Percentiles rank a stretch among this genome's conserved stretches.
Evolutionary conservation across 2,329 filamentous ascomycete species (phyloP).

Genomic region (Fusarium musae): DNA sequence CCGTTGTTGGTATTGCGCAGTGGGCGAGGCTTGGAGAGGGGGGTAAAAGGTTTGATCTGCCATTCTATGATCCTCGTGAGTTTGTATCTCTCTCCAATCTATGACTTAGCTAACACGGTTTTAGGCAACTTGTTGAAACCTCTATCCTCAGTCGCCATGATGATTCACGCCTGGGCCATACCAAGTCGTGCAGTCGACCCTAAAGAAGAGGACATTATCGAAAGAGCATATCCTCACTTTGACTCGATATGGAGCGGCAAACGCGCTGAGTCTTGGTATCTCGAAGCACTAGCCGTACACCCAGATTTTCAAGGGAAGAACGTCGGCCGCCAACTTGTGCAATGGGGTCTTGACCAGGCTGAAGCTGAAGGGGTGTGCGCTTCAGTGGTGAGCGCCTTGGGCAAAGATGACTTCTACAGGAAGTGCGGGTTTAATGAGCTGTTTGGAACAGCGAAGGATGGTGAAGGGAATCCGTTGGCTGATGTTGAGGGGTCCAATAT

Average conservation of each 20-base stretch:
- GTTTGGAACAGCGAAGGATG: conserved; percentile 15
- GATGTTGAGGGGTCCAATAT: conserved; percentile 20
- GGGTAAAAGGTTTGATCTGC: conserved; percentile 13
- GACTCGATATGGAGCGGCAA: conserved; percentile 33
- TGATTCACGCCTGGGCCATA: conserved; percentile 6
- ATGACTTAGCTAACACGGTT: rapidly evolving
- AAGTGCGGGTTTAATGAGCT: conserved; percentile 37
- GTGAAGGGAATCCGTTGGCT: conserved; percentile 26
- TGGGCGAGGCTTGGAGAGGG: conserved; percentile 37
- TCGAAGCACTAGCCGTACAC: conserved; percentile 52
- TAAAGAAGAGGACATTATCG: conserved; percentile 22
- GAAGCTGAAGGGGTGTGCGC: conserved; percentile 51
- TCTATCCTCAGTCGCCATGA: conserved; percentile 25
- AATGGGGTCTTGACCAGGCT: conserved; percentile 54
- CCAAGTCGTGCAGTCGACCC: conserved; percentile 26
- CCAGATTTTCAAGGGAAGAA: conserved; percentile 53
- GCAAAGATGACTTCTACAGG: conserved; percentile 53
- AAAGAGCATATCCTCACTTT: conserved; percentile 32
- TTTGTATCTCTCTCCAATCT: rapidly evolving
- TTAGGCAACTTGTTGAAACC: conserved; percentile 34
- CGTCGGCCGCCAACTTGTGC: conserved; percentile 52
- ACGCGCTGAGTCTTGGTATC: conserved; percentile 48
- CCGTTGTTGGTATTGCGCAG: conserved; percentile 29
- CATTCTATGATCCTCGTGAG: conserved; percentile 26
- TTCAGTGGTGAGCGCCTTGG: conserved; percentile 52